These are phyloP conservation scores for Entamoeba dispar DNA, from an alignment of 208 protist species.

Conservation along the genomic window DNA sequence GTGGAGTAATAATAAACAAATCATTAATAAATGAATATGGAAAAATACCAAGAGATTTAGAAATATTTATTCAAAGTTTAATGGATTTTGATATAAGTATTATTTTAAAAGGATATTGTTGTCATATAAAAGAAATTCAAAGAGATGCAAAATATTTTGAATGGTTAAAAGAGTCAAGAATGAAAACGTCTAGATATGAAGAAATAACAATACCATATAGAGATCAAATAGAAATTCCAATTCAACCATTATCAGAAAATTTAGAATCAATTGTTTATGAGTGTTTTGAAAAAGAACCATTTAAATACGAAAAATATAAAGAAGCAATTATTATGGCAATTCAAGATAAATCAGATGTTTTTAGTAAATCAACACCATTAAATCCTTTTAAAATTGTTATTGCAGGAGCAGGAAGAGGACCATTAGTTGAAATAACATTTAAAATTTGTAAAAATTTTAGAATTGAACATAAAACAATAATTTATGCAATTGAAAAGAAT, in stretches of 20 bases:
- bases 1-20: neutral
- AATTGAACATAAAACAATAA: neutral
- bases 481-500: conserved; percentile 9
- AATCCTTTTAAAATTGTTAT: neutral
- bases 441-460: neutral
- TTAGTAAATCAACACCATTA: neutral
- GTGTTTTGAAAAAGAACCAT: neutral
- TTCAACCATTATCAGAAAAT: conserved; percentile 1
- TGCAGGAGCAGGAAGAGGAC: conserved; percentile 8
- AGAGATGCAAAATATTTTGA: neutral
- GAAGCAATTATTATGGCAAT: neutral
- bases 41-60: neutral
- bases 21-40: neutral
- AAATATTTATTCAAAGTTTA: neutral
- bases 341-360: neutral
- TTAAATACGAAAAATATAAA: conserved; percentile 4
- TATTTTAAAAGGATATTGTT: neutral
- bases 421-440: neutral
- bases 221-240: neutral
- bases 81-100: neutral
- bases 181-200: neutral
- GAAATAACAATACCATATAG: neutral
- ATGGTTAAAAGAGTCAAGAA: neutral
- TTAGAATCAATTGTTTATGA: neutral
- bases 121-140: neutral